Percentiles rank a stretch among this genome's conserved stretches.
These are phyloP conservation scores for Triglochin maritima DNA, from an alignment of 106 monocot species.

Conservation along the genomic window DNA sequence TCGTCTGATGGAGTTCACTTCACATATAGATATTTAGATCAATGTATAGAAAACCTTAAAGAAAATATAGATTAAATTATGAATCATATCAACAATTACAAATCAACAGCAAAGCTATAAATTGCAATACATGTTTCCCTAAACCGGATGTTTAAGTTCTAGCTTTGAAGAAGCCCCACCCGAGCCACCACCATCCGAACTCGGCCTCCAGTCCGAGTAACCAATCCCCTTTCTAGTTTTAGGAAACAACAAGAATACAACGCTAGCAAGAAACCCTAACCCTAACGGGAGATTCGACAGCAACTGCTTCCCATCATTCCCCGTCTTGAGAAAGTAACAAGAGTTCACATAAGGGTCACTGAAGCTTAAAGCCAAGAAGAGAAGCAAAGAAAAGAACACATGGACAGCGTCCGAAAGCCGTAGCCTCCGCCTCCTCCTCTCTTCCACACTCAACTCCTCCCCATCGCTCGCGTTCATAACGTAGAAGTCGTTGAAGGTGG, in stretches of 20 bases:
- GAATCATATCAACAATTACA: too few relatives aligned
- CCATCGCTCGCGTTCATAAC: slow-evolving; percentile 13
- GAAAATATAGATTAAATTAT: too few relatives aligned
- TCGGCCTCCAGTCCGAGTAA: neutral
- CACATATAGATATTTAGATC: too few relatives aligned
- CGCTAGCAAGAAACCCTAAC: neutral
- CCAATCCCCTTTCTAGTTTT: neutral
- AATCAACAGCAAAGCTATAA: too few relatives aligned
- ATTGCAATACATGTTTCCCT: too few relatives aligned
- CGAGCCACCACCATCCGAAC: too few relatives aligned
- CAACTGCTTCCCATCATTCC: slow-evolving; percentile 1
- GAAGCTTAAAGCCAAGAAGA: slow-evolving; percentile 1
- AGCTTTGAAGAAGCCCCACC: too few relatives aligned
- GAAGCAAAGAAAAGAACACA: neutral
- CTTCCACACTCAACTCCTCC: too few relatives aligned
- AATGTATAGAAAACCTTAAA: too few relatives aligned
- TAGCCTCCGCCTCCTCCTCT: neutral
- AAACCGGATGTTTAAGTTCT: too few relatives aligned
- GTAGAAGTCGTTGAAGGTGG: slow-evolving; percentile 33
- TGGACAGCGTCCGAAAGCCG: neutral
- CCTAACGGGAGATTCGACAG: slow-evolving; percentile 5
- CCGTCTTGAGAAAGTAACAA: slow-evolving; percentile 1
- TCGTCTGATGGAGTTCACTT: too few relatives aligned
- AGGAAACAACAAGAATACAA: slow-evolving; percentile 8
- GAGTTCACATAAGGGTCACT: neutral